These are phyloP conservation scores for Fusarium hostae DNA, from an alignment of 2,329 filamentous ascomycete genomes.

Conservation along the genomic window DNA sequence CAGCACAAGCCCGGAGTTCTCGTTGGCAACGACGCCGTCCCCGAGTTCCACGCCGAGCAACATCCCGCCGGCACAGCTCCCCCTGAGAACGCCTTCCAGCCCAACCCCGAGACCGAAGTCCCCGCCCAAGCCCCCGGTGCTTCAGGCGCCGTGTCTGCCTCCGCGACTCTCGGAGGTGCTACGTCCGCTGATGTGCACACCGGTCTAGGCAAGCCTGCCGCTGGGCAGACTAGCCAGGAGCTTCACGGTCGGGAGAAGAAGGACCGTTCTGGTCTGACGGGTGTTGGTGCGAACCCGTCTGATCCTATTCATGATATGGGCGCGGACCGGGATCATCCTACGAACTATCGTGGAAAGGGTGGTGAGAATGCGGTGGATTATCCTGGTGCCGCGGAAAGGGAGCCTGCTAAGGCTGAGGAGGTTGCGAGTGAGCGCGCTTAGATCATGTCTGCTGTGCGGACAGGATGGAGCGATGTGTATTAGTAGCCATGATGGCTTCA, in stretches of 20 bases:
- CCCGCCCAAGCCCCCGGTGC: slow-evolving; percentile 51
- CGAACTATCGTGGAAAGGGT: slow-evolving; percentile 31
- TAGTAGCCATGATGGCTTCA: slow-evolving; percentile 21
- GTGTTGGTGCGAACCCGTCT: slow-evolving; percentile 48
- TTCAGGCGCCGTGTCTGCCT: slow-evolving; percentile 45
- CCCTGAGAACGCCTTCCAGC: slow-evolving; percentile 52
- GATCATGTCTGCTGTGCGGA: slow-evolving; percentile 1
- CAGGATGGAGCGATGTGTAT: background rate
- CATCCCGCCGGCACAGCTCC: slow-evolving; percentile 73
- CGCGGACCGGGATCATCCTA: slow-evolving; percentile 46
- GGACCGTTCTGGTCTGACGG: slow-evolving; percentile 53
- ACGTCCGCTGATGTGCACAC: slow-evolving; percentile 58
- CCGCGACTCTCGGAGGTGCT: slow-evolving; percentile 55
- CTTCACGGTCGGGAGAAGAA: slow-evolving; percentile 52
- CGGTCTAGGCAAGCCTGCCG: slow-evolving; percentile 56
- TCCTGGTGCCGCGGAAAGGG: slow-evolving; percentile 37
- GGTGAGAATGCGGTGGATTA: slow-evolving; percentile 32
- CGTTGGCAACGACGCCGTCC: slow-evolving; percentile 66
- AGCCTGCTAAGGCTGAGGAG: slow-evolving; percentile 35
- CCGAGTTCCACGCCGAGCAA: slow-evolving; percentile 72
- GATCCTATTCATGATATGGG: slow-evolving; percentile 47
- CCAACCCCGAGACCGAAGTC: slow-evolving; percentile 51
- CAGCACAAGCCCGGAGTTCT: slow-evolving; percentile 73
- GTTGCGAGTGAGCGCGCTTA: slow-evolving; percentile 40
- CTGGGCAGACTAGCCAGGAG: slow-evolving; percentile 57